These are phyloP conservation scores for Phytophthora multivora DNA, from an alignment of 352 stramenopile genomes.

Conservation along the genomic window DNA sequence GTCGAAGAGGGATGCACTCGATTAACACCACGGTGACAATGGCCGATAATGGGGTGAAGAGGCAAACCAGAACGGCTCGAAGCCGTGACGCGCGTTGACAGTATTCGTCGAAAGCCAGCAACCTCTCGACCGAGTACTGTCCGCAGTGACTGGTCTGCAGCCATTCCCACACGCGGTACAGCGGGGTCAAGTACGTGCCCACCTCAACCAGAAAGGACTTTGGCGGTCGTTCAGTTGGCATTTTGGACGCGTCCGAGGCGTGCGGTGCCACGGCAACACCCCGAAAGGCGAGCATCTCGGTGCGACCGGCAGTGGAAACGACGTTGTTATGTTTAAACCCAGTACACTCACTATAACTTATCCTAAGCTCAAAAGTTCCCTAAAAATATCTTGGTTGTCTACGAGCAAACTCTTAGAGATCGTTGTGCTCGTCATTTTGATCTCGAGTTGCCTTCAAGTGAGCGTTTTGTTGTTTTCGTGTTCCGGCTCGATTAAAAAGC, in stretches of 20 bases:
- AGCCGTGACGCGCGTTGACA: slow-evolving; percentile 10
- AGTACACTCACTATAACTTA: neutral
- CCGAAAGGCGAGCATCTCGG: slow-evolving; percentile 7
- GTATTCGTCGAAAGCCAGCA: slow-evolving; percentile 22
- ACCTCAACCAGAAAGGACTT: slow-evolving; percentile 11
- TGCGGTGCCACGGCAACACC: neutral
- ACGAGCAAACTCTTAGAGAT: neutral
- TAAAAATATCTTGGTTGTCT: neutral
- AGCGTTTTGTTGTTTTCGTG: neutral
- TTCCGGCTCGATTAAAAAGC: slow-evolving; percentile 26
- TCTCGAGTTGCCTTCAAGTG: slow-evolving; percentile 23
- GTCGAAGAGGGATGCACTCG: no score
- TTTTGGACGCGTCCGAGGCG: neutral
- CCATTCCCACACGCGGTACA: slow-evolving; percentile 17
- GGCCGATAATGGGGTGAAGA: no score
- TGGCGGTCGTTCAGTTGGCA: slow-evolving; percentile 20
- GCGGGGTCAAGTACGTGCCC: slow-evolving; percentile 1
- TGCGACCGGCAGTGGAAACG: neutral
- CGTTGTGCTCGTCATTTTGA: slow-evolving; percentile 3
- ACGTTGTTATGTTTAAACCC: no score
- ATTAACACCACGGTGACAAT: no score
- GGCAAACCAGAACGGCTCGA: no score
- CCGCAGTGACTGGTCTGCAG: slow-evolving; percentile 29
- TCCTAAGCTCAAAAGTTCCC: neutral
- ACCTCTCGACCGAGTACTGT: slow-evolving; percentile 6